phyloP scores from a whole-genome alignment of 257 asterid species.

The Perilla frutescens region DNA sequence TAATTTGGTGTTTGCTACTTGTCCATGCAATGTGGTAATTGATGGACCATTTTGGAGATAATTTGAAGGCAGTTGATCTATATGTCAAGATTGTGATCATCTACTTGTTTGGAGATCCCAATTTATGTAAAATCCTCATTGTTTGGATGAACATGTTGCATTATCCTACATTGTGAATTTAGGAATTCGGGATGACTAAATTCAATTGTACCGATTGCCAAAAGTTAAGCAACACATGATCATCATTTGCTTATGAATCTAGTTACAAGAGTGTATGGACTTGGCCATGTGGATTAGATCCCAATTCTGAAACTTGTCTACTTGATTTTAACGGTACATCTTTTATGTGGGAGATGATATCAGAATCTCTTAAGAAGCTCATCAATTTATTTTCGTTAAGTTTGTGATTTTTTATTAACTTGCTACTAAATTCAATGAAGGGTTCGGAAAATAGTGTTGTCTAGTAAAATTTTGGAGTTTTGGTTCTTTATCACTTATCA shows the following conservation, averaged over 20 bases:
- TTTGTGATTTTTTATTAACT: background rate
- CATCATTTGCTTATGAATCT: background rate
- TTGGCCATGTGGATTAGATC: background rate
- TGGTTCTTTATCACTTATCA: background rate
- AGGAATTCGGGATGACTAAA: no score
- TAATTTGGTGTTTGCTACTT: no score
- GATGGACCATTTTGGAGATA: background rate
- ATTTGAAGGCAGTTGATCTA: no score
- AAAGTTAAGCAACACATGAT: background rate
- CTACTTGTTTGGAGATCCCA: no score
- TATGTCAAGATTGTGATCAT: no score
- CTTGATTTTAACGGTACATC: background rate
- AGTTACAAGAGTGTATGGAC: background rate
- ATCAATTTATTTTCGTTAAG: background rate
- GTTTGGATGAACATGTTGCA: no score
- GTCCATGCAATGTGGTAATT: no score
- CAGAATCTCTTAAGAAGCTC: background rate
- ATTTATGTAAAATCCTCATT: no score
- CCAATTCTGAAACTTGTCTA: background rate
- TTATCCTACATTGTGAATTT: no score
- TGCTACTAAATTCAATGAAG: constrained; percentile 9
- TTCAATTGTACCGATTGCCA: background rate
- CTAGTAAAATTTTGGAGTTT: background rate
- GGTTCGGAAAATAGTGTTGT: background rate
- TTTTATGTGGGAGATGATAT: constrained; percentile 2